phyloP scores from a whole-genome alignment of 371 early-diverging fungal species.

The Mycotypha africana region DNA sequence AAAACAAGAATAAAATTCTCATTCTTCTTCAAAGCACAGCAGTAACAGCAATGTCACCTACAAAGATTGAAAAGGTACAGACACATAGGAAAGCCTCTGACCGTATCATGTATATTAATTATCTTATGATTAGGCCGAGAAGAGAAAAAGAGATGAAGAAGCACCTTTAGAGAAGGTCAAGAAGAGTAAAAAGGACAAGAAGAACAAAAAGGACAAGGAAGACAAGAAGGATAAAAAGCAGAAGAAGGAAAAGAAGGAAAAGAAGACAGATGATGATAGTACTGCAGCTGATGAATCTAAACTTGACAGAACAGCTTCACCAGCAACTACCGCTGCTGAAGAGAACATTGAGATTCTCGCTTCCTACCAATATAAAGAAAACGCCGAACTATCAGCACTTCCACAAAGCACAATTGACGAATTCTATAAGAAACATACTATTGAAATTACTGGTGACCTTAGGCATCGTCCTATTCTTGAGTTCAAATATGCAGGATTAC shows the following conservation, averaged over 20 bases:
- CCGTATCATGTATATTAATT: no score
- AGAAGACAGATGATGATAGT: conserved; percentile 5
- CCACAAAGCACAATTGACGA: conserved; percentile 41
- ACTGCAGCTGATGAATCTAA: no score
- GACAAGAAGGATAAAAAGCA: conserved; percentile 34
- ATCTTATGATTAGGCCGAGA: conserved; percentile 17
- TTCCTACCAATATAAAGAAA: conserved; percentile 31
- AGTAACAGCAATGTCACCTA: conserved; percentile 25
- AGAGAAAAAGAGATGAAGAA: conserved; percentile 22
- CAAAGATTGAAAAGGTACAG: conserved; percentile 21
- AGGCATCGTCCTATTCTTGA: conserved; percentile 70
- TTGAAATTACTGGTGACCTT: conserved; percentile 62
- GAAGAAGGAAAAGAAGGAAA: conserved; percentile 11
- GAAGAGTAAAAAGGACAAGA: conserved; percentile 30
- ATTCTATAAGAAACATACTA: conserved; percentile 63
- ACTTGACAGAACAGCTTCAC: no score
- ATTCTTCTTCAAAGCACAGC: no score
- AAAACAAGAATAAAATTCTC: no score
- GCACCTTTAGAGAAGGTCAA: conserved; percentile 15
- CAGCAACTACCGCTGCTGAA: conserved; percentile 17
- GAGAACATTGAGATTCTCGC: conserved; percentile 23
- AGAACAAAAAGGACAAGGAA: conserved; percentile 50
- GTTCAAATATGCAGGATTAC: conserved; percentile 73
- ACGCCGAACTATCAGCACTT: conserved; percentile 25
- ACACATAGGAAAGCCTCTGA: no score